These are phyloP conservation scores for Cladosporium cucumerinum DNA, from an alignment of 2,329 filamentous ascomycete species.

Conservation along the genomic window DNA sequence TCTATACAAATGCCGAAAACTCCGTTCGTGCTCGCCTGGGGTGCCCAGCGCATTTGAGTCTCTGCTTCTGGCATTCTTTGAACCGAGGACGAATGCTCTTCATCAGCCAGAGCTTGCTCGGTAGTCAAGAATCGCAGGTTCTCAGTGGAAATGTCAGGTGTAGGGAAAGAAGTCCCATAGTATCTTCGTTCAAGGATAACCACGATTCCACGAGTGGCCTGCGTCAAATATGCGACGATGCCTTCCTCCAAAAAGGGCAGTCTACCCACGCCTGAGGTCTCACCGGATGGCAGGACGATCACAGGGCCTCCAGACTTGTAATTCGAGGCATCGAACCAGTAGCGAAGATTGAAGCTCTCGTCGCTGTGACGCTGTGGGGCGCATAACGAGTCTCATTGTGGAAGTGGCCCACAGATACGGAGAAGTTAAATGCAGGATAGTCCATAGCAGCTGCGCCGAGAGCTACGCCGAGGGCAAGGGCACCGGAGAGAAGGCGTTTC, in stretches of 20 bases:
- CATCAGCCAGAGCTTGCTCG: slow-evolving; percentile 66
- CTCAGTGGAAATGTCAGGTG: slow-evolving; percentile 61
- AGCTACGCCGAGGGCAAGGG: neutral
- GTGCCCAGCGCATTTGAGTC: neutral
- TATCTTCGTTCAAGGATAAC: slow-evolving; percentile 85
- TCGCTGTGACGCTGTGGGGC: slow-evolving; percentile 69
- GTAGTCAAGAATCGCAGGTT: slow-evolving; percentile 79
- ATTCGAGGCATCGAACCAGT: slow-evolving; percentile 77
- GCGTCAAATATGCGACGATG: slow-evolving; percentile 66
- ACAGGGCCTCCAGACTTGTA: slow-evolving; percentile 78
- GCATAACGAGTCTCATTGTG: slow-evolving; percentile 75
- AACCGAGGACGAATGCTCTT: neutral
- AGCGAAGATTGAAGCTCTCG: slow-evolving; percentile 66
- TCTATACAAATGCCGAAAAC: neutral
- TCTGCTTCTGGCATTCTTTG: neutral
- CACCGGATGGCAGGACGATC: slow-evolving; percentile 71
- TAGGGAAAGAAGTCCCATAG: slow-evolving; percentile 74
- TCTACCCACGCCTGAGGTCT: slow-evolving; percentile 61
- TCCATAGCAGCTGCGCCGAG: neutral
- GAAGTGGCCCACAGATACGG: slow-evolving; percentile 72
- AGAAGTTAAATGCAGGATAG: slow-evolving; percentile 52
- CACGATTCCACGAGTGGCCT: slow-evolving; percentile 69
- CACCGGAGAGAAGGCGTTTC: neutral
- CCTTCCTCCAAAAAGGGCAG: slow-evolving; percentile 74
- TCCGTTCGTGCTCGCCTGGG: neutral